Evolutionary conservation across 129 eudicot species (phyloP).

Genomic region (Centaurea solstitialis): DNA sequence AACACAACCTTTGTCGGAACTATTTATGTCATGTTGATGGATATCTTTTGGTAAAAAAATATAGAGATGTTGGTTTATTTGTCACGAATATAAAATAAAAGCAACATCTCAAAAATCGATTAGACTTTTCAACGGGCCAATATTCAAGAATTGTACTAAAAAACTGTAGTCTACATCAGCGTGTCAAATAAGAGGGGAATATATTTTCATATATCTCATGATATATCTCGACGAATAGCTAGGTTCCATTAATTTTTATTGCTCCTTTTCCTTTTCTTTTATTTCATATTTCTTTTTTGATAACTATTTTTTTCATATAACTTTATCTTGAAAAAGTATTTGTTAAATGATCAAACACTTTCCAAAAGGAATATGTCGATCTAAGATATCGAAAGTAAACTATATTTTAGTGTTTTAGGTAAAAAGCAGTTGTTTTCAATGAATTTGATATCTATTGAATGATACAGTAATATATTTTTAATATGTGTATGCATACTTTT

Average conservation of each 20-base stretch:
- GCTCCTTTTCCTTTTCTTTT: neutral
- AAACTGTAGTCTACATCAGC: neutral
- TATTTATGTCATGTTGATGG: neutral
- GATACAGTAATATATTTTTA: neutral
- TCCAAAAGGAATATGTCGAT: neutral
- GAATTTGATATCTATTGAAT: neutral
- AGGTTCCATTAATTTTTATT: neutral
- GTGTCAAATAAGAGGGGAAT: neutral
- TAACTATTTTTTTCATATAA: neutral
- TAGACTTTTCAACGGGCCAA: neutral
- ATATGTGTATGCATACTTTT: neutral
- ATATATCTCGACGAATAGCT: neutral
- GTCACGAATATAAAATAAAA: neutral
- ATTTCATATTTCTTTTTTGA: neutral
- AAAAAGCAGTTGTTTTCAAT: neutral
- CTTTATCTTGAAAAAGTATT: neutral
- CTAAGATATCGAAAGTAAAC: neutral
- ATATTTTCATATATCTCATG: neutral
- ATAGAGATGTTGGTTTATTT: neutral
- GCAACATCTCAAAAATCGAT: neutral
- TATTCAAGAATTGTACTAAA: neutral
- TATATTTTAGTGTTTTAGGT: neutral
- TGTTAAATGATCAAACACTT: neutral
- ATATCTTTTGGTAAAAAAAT: neutral
- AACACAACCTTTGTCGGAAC: neutral